Evolutionary conservation across 106 monocot species (phyloP).

Genomic region (Agapanthus africanus): DNA sequence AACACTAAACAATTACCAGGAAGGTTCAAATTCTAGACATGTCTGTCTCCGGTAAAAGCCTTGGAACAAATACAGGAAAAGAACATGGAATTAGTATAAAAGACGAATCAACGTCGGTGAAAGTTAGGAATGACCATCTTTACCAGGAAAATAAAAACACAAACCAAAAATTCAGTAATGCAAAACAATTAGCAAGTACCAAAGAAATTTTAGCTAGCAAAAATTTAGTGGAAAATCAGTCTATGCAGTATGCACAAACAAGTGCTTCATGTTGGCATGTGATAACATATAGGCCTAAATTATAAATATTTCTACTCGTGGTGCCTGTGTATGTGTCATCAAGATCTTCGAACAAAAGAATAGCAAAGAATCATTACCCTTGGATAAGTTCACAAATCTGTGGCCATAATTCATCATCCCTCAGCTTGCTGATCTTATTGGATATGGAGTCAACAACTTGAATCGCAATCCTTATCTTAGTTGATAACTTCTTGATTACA

Average conservation of each 20-base stretch:
- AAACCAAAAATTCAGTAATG: not conserved
- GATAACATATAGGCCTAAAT: not conserved
- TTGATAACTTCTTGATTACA: conserved; percentile 58
- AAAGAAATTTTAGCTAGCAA: not conserved
- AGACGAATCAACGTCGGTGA: not conserved
- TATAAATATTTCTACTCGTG: not conserved
- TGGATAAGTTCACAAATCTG: conserved; percentile 67
- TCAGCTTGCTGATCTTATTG: conserved; percentile 55
- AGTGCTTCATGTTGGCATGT: not conserved
- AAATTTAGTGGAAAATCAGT: not conserved
- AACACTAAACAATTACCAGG: not conserved
- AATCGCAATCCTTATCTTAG: conserved; percentile 80
- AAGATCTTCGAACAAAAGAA: not conserved
- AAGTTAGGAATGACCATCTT: not conserved
- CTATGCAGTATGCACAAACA: not conserved
- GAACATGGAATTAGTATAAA: not conserved
- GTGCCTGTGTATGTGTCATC: not conserved
- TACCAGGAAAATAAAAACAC: not conserved
- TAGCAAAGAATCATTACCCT: conserved; percentile 38
- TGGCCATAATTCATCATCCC: conserved; percentile 91
- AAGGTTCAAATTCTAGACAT: not conserved
- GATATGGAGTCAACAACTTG: conserved; percentile 75
- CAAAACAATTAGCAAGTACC: not conserved
- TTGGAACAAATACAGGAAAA: not conserved
- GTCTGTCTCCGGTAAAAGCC: not conserved